Conservation (phyloP, 2,329 filamentous ascomycete genomes). For the Ophiostoma sp. region DNA sequence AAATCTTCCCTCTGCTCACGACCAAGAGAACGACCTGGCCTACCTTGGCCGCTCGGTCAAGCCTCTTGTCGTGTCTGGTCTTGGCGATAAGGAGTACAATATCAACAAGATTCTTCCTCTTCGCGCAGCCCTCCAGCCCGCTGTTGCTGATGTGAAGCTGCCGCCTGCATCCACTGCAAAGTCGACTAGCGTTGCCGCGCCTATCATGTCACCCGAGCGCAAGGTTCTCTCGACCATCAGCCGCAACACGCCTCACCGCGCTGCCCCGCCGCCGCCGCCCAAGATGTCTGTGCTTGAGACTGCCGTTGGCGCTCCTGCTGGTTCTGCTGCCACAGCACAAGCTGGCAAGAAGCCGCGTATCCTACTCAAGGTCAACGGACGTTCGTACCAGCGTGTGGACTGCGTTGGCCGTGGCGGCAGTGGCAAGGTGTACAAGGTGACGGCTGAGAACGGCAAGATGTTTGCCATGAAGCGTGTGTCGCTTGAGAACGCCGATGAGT, state of each 20-base stretch:
- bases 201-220: conserved; percentile 47
- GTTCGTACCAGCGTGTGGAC: conserved; percentile 85
- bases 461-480: conserved; percentile 93
- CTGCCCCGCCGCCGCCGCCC: conserved; percentile 77
- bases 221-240: conserved; percentile 56
- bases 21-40: conserved; percentile 83
- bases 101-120: conserved; percentile 43
- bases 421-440: conserved; percentile 92
- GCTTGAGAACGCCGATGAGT: conserved; percentile 83
- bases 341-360: conserved; percentile 70
- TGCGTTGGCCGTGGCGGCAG: conserved; percentile 90
- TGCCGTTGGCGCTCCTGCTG: conserved; percentile 78
- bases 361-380: conserved; percentile 85
- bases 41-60: conserved; percentile 65
- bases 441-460: conserved; percentile 94
- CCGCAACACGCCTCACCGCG: conserved; percentile 72
- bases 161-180: neutral
- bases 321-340: conserved; percentile 74
- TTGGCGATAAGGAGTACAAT: conserved; percentile 49
- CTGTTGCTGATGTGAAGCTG: conserved; percentile 9
- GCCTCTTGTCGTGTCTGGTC: conserved; percentile 43
- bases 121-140: conserved; percentile 35
- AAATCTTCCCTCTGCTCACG: conserved; percentile 60
- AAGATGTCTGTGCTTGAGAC: conserved; percentile 97
- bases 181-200: neutral